Evolutionary conservation across 805 yeast genomes (phyloP), one percentile per base, ranked within the genome.

Genomic region (Nakazawaea ambrosiae): DNA sequence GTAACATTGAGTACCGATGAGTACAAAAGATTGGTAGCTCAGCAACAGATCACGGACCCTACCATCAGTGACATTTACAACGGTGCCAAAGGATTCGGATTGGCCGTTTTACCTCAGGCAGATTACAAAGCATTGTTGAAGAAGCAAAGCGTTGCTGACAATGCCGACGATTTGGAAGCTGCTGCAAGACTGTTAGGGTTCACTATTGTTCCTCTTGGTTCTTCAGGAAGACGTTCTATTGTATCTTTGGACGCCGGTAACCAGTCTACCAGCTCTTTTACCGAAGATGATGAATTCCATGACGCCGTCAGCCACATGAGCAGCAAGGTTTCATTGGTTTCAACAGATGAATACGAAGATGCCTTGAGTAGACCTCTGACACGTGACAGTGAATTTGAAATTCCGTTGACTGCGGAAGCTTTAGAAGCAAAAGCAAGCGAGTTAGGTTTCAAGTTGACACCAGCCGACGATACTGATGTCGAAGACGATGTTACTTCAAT

Each of bases 71-170:
- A 35, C 19, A 33, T 38, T 11, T 39, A 39, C 20, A 39, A 39
- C 22, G 36, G 33, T 16, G 70, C 78, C 4, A 64, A 60, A 48
- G 53, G 53, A 12, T 65, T 66, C 45, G 65, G 66, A 7, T 49
- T 73, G 34, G 58, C 66, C 2, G 66, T 72, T 1, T 44, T 73
- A 30, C 63, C 75, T 2, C 45, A 53, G 5, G 72, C 66, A 0
- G 76, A 70, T 39, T 70, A 66, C 45, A 55, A 53, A 33, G 37
- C 49, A 1, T 46, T 69, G 17, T 42, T 66, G 34, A 56, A 53
- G 29, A 54, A 48, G 27, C 16, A 42, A 40, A 10, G 15, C 9
- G 4, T n/a, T 17, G 25, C 16, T 12, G 37, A 30, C 5, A 39
- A 32, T 3, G 17, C 16, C 4, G 42, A 38, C 4, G 40, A 34